These are phyloP conservation scores for Colletotrichum scovillei DNA, from an alignment of 2,329 filamentous ascomycete species.

Conservation along the genomic window DNA sequence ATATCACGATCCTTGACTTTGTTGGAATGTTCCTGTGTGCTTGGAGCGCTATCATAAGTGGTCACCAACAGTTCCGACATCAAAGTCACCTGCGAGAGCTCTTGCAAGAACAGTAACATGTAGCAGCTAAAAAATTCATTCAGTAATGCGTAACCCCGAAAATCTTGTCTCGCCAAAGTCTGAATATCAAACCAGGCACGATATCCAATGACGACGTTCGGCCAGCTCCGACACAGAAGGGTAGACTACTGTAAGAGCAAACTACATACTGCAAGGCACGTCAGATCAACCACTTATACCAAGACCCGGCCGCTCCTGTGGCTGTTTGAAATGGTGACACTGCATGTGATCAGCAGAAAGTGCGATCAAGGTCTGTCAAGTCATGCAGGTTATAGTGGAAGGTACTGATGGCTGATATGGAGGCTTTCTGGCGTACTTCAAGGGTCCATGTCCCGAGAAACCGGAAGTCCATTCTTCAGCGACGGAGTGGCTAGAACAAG, in stretches of 20 bases:
- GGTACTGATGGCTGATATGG: neutral
- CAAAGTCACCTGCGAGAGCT: neutral
- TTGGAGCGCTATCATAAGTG: neutral
- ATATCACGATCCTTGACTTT: neutral
- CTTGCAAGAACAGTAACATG: neutral
- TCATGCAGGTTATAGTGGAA: neutral
- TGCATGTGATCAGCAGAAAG: neutral
- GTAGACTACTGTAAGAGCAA: neutral
- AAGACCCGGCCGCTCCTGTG: neutral
- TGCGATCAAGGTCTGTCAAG: neutral
- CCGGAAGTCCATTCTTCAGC: neutral
- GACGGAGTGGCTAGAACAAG: neutral
- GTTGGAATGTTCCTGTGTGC: neutral
- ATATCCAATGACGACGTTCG: neutral
- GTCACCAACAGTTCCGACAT: neutral
- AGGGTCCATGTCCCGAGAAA: neutral
- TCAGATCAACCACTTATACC: neutral
- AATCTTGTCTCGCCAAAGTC: neutral
- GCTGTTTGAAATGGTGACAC: constrained; percentile 4
- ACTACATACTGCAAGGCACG: neutral
- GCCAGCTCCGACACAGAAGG: neutral
- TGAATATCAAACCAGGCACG: neutral
- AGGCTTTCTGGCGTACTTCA: neutral
- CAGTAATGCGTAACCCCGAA: neutral
- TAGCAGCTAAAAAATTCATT: neutral